Conservation (phyloP, 768 basidiomycete genomes). For the Termitomyces bulborhizus region DNA sequence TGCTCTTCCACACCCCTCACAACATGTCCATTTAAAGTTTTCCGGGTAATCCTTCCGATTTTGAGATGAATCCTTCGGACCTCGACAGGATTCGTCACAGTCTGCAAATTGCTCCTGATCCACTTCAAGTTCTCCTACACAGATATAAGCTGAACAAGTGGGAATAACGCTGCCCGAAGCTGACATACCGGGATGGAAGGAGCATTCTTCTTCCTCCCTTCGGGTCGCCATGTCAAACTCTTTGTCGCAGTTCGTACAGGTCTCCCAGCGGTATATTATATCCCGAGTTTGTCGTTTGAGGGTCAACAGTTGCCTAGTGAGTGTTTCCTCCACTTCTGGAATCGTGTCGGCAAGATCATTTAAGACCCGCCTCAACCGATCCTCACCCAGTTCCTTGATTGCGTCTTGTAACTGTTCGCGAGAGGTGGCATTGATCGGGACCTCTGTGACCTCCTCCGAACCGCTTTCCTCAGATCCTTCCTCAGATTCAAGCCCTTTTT, state of each 20-base stretch:
- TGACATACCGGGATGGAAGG: slow-evolving; percentile 45
- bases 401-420: slow-evolving; percentile 36
- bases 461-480: slow-evolving; percentile 20
- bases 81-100: slow-evolving; percentile 43
- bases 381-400: slow-evolving; percentile 35
- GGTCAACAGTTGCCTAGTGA: slow-evolving; percentile 38
- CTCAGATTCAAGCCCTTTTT: slow-evolving; percentile 12
- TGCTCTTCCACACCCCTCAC: slow-evolving; percentile 29
- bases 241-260: slow-evolving; percentile 39
- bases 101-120: slow-evolving; percentile 35
- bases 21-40: slow-evolving; percentile 47
- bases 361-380: slow-evolving; percentile 36
- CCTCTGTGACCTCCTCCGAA: slow-evolving; percentile 24
- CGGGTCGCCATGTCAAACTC: slow-evolving; percentile 36
- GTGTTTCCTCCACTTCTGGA: slow-evolving; percentile 33
- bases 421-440: slow-evolving; percentile 31
- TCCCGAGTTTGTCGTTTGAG: slow-evolving; percentile 27
- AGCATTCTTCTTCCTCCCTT: slow-evolving; percentile 35
- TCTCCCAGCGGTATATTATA: slow-evolving; percentile 38
- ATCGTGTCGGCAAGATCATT: slow-evolving; percentile 30
- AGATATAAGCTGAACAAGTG: background rate
- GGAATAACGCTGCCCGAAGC: background rate
- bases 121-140: slow-evolving; percentile 34
- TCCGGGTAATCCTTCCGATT: slow-evolving; percentile 38
- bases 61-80: slow-evolving; percentile 35